Conservation (phyloP, 2,329 filamentous ascomycete species). For the Mycosphaerella sp. region DNA sequence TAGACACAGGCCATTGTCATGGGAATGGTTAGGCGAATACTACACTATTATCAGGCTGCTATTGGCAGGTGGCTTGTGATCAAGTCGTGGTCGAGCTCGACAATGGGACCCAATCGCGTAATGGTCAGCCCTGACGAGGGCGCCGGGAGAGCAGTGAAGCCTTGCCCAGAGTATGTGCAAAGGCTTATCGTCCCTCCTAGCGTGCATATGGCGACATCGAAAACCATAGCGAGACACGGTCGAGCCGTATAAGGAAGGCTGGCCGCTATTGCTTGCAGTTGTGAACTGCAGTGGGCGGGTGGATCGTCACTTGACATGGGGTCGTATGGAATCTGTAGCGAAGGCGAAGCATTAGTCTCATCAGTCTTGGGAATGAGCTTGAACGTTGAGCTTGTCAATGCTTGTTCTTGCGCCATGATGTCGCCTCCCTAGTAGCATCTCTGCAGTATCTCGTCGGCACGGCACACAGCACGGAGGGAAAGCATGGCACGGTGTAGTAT, state of each 20-base stretch:
- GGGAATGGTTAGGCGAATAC: too few species aligned
- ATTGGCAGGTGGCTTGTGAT: neutral
- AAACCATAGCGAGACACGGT: neutral
- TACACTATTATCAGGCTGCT: too few species aligned
- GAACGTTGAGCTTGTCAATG: neutral
- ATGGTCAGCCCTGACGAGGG: neutral
- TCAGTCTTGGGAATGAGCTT: neutral
- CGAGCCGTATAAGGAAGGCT: conserved; percentile 1
- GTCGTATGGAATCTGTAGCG: neutral
- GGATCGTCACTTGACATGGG: neutral
- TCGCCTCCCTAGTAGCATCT: too few species aligned
- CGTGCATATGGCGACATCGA: neutral
- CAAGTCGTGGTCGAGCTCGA: neutral
- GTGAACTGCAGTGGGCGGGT: neutral
- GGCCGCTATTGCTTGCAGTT: neutral
- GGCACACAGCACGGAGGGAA: too few species aligned
- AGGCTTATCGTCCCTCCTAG: conserved; percentile 4
- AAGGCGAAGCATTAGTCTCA: neutral
- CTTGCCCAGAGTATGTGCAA: neutral
- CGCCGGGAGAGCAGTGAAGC: neutral
- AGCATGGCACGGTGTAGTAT: too few species aligned
- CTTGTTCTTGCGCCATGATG: neutral
- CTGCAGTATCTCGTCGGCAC: too few species aligned
- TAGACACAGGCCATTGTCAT: too few species aligned
- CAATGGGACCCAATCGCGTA: neutral